Conservation (phyloP, 164 flowering plant genomes). For the Vitis labrusca region DNA sequence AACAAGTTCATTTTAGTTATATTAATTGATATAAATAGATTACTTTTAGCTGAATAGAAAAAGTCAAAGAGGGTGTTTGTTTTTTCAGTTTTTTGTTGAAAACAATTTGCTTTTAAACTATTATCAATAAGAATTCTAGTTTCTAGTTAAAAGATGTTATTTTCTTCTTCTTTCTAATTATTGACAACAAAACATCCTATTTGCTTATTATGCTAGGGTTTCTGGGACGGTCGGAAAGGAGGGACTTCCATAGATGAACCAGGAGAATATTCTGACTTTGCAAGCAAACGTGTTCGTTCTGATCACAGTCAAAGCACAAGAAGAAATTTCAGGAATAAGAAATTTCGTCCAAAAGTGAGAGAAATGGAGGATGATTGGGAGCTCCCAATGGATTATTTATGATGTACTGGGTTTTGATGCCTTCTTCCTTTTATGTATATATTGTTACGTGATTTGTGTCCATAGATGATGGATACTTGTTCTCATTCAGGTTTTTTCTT, state of each 20-base stretch:
- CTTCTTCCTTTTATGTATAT: background rate
- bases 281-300: constrained; percentile 13
- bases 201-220: constrained; percentile 39
- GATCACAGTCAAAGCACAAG: constrained; percentile 7
- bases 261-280: constrained; percentile 29
- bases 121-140: too few relatives aligned
- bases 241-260: constrained; percentile 24
- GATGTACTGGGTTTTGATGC: constrained; percentile 6
- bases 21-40: too few relatives aligned
- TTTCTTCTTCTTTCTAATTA: background rate
- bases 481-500: too few relatives aligned
- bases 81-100: too few relatives aligned
- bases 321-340: constrained; percentile 17
- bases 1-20: too few relatives aligned
- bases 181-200: background rate
- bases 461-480: too few relatives aligned
- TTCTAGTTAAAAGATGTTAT: background rate
- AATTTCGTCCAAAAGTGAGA: constrained; percentile 16
- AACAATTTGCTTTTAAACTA: too few relatives aligned
- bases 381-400: constrained; percentile 66
- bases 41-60: too few relatives aligned
- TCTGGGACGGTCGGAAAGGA: constrained; percentile 43
- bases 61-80: too few relatives aligned
- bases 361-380: constrained; percentile 57
- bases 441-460: background rate